Conservation (phyloP, 805 yeast genomes). For the Myxozyma neotropica region DNA sequence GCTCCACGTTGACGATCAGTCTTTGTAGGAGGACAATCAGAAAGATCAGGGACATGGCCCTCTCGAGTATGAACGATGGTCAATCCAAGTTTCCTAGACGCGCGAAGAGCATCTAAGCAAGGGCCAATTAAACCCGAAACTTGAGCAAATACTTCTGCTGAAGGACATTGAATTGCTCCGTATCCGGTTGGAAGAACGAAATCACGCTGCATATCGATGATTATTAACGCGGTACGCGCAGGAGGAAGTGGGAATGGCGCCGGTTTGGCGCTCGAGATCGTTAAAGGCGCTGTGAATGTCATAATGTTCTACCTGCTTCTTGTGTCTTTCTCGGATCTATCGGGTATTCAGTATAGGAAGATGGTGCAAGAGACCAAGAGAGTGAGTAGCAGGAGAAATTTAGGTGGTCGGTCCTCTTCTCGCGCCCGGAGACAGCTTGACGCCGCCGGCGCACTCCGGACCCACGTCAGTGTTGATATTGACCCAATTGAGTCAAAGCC, state of each 20-base stretch:
- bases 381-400: too few species aligned
- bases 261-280: conserved; percentile 31
- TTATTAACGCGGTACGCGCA: conserved; percentile 39
- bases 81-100: conserved; percentile 40
- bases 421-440: too few species aligned
- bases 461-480: too few species aligned
- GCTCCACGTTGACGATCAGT: conserved; percentile 37
- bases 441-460: too few species aligned
- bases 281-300: conserved; percentile 18
- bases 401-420: too few species aligned
- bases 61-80: conserved; percentile 43
- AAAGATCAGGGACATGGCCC: conserved; percentile 40
- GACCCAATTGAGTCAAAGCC: too few species aligned
- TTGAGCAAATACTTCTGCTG: conserved; percentile 38
- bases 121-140: conserved; percentile 37
- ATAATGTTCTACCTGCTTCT: background rate
- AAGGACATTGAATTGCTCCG: conserved; percentile 39
- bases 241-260: conserved; percentile 36
- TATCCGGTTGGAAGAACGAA: conserved; percentile 42
- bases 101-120: conserved; percentile 34
- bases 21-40: conserved; percentile 42
- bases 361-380: too few species aligned
- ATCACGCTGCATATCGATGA: conserved; percentile 45
- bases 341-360: background rate
- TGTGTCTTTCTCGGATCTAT: background rate